phyloP scores from a whole-genome alignment of 169 alveolate genomes.

The Babesia ovata region DNA sequence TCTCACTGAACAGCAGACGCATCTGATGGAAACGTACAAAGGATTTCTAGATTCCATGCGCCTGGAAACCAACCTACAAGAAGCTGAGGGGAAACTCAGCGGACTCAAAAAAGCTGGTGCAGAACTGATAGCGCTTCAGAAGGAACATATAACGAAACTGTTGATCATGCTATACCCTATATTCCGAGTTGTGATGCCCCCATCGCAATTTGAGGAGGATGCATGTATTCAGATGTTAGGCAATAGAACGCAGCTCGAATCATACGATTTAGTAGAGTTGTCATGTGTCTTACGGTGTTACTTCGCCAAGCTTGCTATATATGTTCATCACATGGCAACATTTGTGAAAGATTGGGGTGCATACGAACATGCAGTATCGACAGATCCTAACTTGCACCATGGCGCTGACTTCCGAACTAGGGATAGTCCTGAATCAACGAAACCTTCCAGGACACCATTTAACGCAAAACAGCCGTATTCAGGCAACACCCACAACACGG shows the following conservation, averaged over 20 bases:
- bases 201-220: conserved; percentile 31
- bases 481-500: too few species aligned
- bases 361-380: conserved; percentile 29
- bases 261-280: conserved; percentile 29
- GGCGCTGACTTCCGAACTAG: not conserved
- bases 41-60: conserved; percentile 29
- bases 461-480: too few species aligned
- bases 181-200: conserved; percentile 32
- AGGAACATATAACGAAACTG: conserved; percentile 27
- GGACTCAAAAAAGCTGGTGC: conserved; percentile 31
- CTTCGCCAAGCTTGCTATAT: conserved; percentile 28
- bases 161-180: conserved; percentile 21
- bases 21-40: conserved; percentile 40
- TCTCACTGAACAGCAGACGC: conserved; percentile 39
- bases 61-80: conserved; percentile 27
- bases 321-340: conserved; percentile 35
- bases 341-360: conserved; percentile 21
- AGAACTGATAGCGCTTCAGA: conserved; percentile 26
- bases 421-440: too few species aligned
- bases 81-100: conserved; percentile 13
- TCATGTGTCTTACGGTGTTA: conserved; percentile 36
- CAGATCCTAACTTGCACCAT: conserved; percentile 12
- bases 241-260: not conserved
- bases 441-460: too few species aligned
- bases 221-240: conserved; percentile 15